phyloP scores from a whole-genome alignment of 2,329 filamentous ascomycete species.

The Lecanosticta acicola region DNA sequence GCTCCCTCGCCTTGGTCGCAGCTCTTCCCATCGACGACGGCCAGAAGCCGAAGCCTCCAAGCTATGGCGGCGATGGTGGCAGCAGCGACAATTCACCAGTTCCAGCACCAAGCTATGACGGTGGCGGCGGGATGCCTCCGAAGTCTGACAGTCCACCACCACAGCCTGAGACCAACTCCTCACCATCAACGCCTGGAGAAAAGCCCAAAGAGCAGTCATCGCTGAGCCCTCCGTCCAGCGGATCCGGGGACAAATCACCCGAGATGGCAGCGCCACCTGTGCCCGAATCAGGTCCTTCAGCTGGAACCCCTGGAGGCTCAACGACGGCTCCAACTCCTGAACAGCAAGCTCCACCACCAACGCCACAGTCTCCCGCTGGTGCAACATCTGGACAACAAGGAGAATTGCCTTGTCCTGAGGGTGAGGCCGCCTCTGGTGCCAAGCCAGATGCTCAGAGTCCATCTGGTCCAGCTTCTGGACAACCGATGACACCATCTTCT shows the following conservation, averaged over 20 bases:
- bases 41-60: neutral
- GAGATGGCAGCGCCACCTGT: neutral
- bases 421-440: neutral
- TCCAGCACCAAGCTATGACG: neutral
- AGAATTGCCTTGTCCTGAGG: neutral
- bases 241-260: neutral
- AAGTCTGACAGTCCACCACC: too few relatives aligned
- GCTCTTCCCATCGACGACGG: neutral
- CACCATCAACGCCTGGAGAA: too few relatives aligned
- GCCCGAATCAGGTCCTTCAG: too few relatives aligned
- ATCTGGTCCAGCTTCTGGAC: too few relatives aligned
- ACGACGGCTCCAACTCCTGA: neutral
- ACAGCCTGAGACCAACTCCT: neutral
- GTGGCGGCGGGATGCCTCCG: neutral
- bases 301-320: too few relatives aligned
- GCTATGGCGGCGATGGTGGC: neutral
- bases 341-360: neutral
- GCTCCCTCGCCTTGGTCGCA: neutral
- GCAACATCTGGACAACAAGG: neutral
- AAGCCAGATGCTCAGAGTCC: too few relatives aligned
- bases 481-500: too few relatives aligned
- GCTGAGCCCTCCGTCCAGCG: neutral
- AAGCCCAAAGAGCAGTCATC: too few relatives aligned
- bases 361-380: neutral
- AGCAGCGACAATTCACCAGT: neutral